A percentile compares a stretch with the other conserved stretches of the same genome.
These are phyloP conservation scores for Fusarium nygamai DNA, from an alignment of 2,329 filamentous ascomycete species.

Conservation along the genomic window DNA sequence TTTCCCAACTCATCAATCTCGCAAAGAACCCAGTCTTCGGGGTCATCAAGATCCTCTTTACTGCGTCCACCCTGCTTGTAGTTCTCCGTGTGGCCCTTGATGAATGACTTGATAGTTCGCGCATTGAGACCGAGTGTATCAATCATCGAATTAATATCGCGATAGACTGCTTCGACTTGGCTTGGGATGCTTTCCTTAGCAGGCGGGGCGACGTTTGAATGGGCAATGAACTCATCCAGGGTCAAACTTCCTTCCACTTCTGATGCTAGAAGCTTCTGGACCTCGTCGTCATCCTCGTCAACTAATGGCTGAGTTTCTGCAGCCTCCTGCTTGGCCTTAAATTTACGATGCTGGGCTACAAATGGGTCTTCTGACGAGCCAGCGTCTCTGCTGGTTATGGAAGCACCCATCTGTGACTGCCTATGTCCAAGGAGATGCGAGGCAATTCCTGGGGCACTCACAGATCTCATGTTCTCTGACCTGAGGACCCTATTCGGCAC, in stretches of 20 bases:
- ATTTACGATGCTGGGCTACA: slow-evolving; percentile 60
- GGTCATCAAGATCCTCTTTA: slow-evolving; percentile 74
- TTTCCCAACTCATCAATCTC: slow-evolving; percentile 77
- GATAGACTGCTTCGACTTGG: slow-evolving; percentile 74
- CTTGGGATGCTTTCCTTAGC: slow-evolving; percentile 67
- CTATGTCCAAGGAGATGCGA: slow-evolving; percentile 61
- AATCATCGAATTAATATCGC: slow-evolving; percentile 93
- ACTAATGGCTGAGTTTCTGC: slow-evolving; percentile 67
- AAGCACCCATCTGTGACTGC: slow-evolving; percentile 50
- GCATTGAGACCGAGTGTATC: slow-evolving; percentile 89
- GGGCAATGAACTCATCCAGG: slow-evolving; percentile 75
- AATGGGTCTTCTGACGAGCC: slow-evolving; percentile 57
- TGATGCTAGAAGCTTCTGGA: slow-evolving; percentile 70
- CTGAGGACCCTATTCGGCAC: slow-evolving; percentile 61
- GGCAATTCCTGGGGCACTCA: slow-evolving; percentile 69
- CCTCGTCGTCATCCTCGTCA: slow-evolving; percentile 75
- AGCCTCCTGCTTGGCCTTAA: slow-evolving; percentile 64
- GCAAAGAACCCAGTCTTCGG: slow-evolving; percentile 77
- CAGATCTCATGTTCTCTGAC: slow-evolving; percentile 64
- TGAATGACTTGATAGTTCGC: slow-evolving; percentile 70
- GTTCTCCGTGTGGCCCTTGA: slow-evolving; percentile 72
- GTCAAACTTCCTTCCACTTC: slow-evolving; percentile 69
- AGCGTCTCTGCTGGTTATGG: slow-evolving; percentile 52
- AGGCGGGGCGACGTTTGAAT: slow-evolving; percentile 63
- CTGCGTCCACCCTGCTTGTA: slow-evolving; percentile 64